Conservation (phyloP, 176 grass and related monocot species). For the Triticum aestivum region IWGSC_CS_RefSeq_v2.1 NC_057799.1:114908356-114908855, state of each 20-base stretch:
- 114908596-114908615: conserved; percentile 25
- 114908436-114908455: conserved; percentile 12
- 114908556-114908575: conserved; percentile 51
- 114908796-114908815: conserved; percentile 87
- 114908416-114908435: conserved; percentile 26
- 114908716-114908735: conserved; percentile 63
- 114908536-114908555: conserved; percentile 33
- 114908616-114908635: background rate
- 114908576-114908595: conserved; percentile 40
- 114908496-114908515: conserved; percentile 45
- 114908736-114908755: conserved; percentile 96
- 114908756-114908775: conserved; percentile 69
- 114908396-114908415: conserved; percentile 46
- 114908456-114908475: conserved; percentile 24
- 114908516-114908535: background rate
- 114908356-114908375: background rate
- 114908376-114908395: conserved; percentile 38
- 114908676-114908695: conserved; percentile 57
- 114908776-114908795: conserved; percentile 89
- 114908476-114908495: conserved; percentile 53
- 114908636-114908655: conserved; percentile 64
- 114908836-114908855: conserved; percentile 32
- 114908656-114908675: conserved; percentile 84
- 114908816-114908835: conserved; percentile 55
- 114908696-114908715: conserved; percentile 90